phyloP scores from a whole-genome alignment of 768 basidiomycete genomes.

The Lactarius deliciosus region DNA sequence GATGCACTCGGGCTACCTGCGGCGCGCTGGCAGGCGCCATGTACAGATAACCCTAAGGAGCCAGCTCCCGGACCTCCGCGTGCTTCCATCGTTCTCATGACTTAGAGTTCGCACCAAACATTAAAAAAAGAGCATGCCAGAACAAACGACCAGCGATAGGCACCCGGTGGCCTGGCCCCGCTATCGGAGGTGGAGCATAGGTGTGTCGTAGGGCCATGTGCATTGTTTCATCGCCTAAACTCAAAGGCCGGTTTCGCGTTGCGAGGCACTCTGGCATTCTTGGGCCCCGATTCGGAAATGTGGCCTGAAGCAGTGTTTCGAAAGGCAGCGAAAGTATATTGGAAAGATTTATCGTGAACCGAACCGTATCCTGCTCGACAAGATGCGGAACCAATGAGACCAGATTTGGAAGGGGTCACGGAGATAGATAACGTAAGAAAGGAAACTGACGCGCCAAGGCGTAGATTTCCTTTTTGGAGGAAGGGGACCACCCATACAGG shows the following conservation, averaged over 20 bases:
- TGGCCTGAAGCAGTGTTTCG: constrained; percentile 10
- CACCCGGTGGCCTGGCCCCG: not conserved
- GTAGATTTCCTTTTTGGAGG: constrained; percentile 6
- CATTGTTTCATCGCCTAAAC: not conserved
- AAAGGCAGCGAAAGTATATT: not conserved
- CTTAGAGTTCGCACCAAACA: not conserved
- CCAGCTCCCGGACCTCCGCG: not conserved
- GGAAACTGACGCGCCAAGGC: too few relatives aligned
- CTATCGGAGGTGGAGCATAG: not conserved
- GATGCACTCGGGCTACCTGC: not conserved
- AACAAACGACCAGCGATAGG: not conserved
- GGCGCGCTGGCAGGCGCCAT: not conserved
- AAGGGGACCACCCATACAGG: not conserved
- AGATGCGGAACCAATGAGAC: not conserved
- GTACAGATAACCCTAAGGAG: not conserved
- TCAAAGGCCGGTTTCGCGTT: not conserved
- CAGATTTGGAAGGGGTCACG: not conserved
- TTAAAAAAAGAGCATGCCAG: not conserved
- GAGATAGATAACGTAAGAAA: not conserved
- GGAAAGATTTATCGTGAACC: not conserved
- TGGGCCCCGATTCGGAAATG: not conserved
- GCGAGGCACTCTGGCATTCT: not conserved
- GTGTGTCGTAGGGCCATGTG: not conserved
- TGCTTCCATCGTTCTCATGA: not conserved
- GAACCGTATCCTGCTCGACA: not conserved